Conservation (phyloP, 495 filamentous ascomycete genomes). For the Podospora pseudocomata region DNA sequence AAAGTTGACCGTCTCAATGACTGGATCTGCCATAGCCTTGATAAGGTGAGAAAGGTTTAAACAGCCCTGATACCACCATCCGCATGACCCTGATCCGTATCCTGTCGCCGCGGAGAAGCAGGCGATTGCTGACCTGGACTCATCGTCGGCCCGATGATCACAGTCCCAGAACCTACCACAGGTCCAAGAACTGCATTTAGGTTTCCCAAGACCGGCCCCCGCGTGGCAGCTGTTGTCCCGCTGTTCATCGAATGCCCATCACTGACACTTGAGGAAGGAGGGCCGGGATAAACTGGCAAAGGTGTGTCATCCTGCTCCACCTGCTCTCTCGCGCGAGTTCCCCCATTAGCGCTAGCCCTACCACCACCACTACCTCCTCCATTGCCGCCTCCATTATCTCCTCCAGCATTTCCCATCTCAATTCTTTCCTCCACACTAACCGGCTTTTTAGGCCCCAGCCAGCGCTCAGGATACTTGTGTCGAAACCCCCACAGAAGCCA, state of each 20-base stretch:
- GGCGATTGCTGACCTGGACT: background rate
- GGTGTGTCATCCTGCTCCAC: background rate
- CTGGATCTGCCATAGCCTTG: too few species aligned
- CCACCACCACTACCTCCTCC: background rate
- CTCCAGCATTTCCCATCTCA: too few species aligned
- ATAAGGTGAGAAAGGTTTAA: too few species aligned
- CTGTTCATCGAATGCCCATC: background rate
- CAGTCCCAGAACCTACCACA: background rate
- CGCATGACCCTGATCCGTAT: background rate
- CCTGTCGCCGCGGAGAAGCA: background rate
- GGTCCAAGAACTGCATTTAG: background rate
- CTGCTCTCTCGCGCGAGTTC: too few species aligned
- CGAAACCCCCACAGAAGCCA: constrained; percentile 52
- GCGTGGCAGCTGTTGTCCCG: background rate
- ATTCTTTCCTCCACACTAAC: background rate
- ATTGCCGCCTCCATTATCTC: too few species aligned
- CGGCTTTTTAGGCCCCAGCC: constrained; percentile 10
- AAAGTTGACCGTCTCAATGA: too few species aligned
- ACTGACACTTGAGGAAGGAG: background rate
- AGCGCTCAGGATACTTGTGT: constrained; percentile 42
- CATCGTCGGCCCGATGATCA: background rate
- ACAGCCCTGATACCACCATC: too few species aligned
- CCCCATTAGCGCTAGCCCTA: background rate
- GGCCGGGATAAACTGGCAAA: background rate
- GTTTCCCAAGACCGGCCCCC: background rate